Evolutionary conservation across 148 eudicot genomes (phyloP).

Genomic region (Diospyros lotus): DNA sequence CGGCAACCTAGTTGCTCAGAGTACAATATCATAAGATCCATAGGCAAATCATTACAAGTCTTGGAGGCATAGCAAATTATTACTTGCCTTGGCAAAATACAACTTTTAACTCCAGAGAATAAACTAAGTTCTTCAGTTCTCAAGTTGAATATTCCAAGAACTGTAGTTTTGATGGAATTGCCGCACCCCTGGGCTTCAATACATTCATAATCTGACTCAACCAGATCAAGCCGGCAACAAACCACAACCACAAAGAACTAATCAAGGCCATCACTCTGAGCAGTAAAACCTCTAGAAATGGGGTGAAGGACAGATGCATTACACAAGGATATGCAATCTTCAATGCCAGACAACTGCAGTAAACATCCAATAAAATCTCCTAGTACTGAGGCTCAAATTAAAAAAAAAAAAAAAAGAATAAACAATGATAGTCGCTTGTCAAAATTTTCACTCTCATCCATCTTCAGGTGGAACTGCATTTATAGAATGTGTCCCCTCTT

Average conservation of each 20-base stretch:
- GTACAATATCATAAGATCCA: neutral
- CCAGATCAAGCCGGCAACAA: neutral
- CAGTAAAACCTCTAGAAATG: neutral
- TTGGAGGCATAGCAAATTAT: neutral
- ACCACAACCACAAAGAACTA: neutral
- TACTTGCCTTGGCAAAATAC: neutral
- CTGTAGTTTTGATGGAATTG: neutral
- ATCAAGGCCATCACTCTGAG: neutral
- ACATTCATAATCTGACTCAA: conserved; percentile 1
- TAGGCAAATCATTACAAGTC: too few relatives aligned
- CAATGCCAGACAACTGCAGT: neutral
- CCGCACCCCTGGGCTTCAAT: neutral
- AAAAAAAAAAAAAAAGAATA: neutral
- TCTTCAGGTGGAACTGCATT: neutral
- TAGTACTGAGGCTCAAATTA: neutral
- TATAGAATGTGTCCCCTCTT: neutral
- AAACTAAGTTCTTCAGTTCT: neutral
- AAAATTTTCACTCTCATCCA: neutral
- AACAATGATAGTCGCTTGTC: neutral
- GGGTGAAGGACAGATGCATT: neutral
- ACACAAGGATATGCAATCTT: neutral
- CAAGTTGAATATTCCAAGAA: neutral
- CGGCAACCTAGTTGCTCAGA: neutral
- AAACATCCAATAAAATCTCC: neutral
- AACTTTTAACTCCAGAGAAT: neutral